Base-by-base conservation (phyloP, 2,329 filamentous ascomycete species). In the Aspergillus candidus region DNA sequence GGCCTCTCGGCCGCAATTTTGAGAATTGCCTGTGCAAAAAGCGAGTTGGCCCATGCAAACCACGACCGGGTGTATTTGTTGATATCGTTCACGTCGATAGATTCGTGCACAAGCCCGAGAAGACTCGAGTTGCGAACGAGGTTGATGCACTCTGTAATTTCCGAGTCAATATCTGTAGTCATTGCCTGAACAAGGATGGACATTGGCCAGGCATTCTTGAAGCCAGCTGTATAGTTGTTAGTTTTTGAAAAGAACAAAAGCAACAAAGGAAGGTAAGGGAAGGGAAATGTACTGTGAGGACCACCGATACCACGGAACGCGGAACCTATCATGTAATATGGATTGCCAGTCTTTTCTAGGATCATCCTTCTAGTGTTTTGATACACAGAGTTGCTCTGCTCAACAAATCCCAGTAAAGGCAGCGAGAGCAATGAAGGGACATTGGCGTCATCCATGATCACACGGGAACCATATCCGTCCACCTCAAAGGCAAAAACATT, bases 41-140 rank as follows among this genome's bases (percentile, higher is more conserved):
- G 88, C 1, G 88, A 91, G 56, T 98, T 98, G 10, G 93, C 93
- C 93, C 90, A 97, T 2, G 90, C 88, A 65, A 97, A 97, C 91
- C 91, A 97, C 60, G 85, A 88, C 51, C 89, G 76, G 1, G 91
- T 96, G 65, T 93, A 97, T 32, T 79, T 73, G 33, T 67, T 69
- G 30, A 75, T 69, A 46, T 77, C 70, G 48, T 91, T 82, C 4
- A 97, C 91, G 58, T 95, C 80, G 33, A 98, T 81, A 56, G 87
- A 94, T 71, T 98, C 93, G 59, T 98, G 91, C 2, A 98, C 76
- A 39, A 98, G 70, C 0, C 93, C 93, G 8, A 94, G 74, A 41
- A 74, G 76, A 49, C 85, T 86, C 2, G 85, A 85, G 47, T 80
- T 76, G 47, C 93, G 80, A 32, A 98, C 91, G 29, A 84, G 65